Conservation (phyloP, 2,329 filamentous ascomycete species). For the Davidsoniella eucalypti region DNA sequence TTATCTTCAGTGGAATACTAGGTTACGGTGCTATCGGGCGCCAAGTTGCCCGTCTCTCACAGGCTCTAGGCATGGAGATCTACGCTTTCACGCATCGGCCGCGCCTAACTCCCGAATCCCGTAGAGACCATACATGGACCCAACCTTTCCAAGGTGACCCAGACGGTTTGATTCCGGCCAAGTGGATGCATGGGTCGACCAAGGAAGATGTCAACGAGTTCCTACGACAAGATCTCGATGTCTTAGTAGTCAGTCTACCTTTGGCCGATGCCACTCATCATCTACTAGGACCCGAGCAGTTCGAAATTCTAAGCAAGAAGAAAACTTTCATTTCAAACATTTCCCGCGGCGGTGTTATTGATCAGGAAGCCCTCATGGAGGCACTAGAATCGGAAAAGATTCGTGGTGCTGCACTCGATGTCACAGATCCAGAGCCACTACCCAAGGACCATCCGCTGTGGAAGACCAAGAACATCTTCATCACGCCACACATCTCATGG, state of each 20-base stretch:
- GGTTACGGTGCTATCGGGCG: slow-evolving; percentile 39
- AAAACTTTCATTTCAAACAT: slow-evolving; percentile 55
- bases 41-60: slow-evolving; percentile 38
- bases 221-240: slow-evolving; percentile 32
- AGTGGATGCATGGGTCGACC: slow-evolving; percentile 33
- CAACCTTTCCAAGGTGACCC: slow-evolving; percentile 47
- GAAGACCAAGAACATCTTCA: slow-evolving; percentile 49
- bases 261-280: slow-evolving; percentile 31
- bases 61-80: slow-evolving; percentile 53
- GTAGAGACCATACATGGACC: slow-evolving; percentile 47
- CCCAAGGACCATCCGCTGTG: slow-evolving; percentile 52
- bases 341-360: slow-evolving; percentile 38
- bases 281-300: slow-evolving; percentile 35
- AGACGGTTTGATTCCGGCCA: slow-evolving; percentile 29
- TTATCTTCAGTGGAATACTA: slow-evolving; percentile 29
- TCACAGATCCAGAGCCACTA: slow-evolving; percentile 65
- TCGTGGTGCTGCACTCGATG: slow-evolving; percentile 56
- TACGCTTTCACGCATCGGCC: slow-evolving; percentile 60
- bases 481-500: slow-evolving; percentile 37
- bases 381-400: slow-evolving; percentile 34
- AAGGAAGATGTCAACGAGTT: slow-evolving; percentile 32
- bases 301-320: slow-evolving; percentile 27
- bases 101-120: slow-evolving; percentile 48
- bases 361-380: slow-evolving; percentile 40
- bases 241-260: slow-evolving; percentile 35